Base-by-base conservation (phyloP, 345 rosid genomes). In the Pistacia integerrima region DNA sequence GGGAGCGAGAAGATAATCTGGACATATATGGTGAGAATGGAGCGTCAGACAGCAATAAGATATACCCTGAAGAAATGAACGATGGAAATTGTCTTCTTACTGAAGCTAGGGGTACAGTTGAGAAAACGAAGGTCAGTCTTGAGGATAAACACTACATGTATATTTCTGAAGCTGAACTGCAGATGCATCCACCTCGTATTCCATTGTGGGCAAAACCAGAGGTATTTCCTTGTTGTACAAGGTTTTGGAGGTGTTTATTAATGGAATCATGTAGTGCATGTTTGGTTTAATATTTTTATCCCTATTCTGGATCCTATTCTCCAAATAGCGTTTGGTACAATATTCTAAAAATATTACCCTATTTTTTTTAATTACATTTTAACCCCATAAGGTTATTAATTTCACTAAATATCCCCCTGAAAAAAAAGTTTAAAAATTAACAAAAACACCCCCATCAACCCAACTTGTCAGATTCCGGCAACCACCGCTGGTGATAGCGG, bases 21-120 rank as follows among this genome's bases (percentile, higher is more conserved):
- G 98, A 95, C 83, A 85, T 93, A 70, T 95, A 95, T 83, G 96
- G 98, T 33, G 94, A 90, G 75, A 90, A 87, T 82, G 94, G 95
- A 77, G 76, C 74, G 72, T 74, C 63, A 18, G 96, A 91, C 44
- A 81, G 81, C 86, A 86, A 78, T 76, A 95, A 89, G 87, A 89
- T 89, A 85, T 87, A 90, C 82, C 94, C 96, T 11, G 97, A 90
- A 88, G 89, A 85, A 75, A 76, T 78, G 17, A 84, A 79, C 54
- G 79, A 75, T 17, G 84, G 86, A 75, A 88, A 75, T 71, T 74
- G 66, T 74, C 61, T 73, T 67, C 72, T 58, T 74, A 80, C 85
- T 60, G 87, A 79, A 58, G 69, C 72, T n/a, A 79, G 74, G 56
- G 82, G 59, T 60, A 64, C 67, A 17, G 77, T 76, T 18, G 73